These are phyloP conservation scores for Gossypium bickii DNA, from an alignment of 345 rosid genomes.

Conservation along the genomic window DNA sequence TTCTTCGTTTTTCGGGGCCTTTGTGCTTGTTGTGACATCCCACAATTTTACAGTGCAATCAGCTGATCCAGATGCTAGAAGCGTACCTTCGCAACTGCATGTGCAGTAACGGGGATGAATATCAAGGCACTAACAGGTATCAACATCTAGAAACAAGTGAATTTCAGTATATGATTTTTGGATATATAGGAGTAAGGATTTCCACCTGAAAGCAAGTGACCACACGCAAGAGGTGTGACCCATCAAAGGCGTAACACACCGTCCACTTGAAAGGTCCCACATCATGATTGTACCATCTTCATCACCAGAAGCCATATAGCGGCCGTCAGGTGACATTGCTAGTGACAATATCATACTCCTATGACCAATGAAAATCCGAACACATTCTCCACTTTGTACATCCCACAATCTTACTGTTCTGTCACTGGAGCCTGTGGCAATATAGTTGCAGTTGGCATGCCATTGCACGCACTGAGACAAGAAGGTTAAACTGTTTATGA, in stretches of 20 bases:
- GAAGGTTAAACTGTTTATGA: constrained; percentile 11
- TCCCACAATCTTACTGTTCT: constrained; percentile 93
- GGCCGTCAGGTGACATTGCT: constrained; percentile 95
- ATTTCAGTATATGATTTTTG: neutral
- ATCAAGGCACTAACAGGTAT: neutral
- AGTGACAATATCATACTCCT: constrained; percentile 74
- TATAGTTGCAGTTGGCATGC: constrained; percentile 97
- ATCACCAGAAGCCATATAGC: constrained; percentile 92
- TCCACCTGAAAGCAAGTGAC: constrained; percentile 84
- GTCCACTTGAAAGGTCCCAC: constrained; percentile 98
- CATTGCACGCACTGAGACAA: constrained; percentile 84
- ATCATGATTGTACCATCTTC: constrained; percentile 97
- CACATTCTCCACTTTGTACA: constrained; percentile 88
- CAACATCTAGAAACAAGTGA: neutral
- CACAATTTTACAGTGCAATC: constrained; percentile 89
- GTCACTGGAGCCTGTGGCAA: constrained; percentile 93
- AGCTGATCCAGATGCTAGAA: constrained; percentile 99
- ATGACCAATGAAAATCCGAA: constrained; percentile 78
- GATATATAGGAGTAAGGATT: neutral
- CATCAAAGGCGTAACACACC: constrained; percentile 83
- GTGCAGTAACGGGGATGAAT: constrained; percentile 15
- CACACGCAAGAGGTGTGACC: constrained; percentile 92
- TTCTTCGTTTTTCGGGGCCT: constrained; percentile 59
- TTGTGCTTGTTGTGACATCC: constrained; percentile 79
- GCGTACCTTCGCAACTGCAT: constrained; percentile 81